A percentile compares a stretch with the other conserved stretches of the same genome.
Conservation (phyloP, 2,329 filamentous ascomycete species). For the Fusarium irregulare region DNA sequence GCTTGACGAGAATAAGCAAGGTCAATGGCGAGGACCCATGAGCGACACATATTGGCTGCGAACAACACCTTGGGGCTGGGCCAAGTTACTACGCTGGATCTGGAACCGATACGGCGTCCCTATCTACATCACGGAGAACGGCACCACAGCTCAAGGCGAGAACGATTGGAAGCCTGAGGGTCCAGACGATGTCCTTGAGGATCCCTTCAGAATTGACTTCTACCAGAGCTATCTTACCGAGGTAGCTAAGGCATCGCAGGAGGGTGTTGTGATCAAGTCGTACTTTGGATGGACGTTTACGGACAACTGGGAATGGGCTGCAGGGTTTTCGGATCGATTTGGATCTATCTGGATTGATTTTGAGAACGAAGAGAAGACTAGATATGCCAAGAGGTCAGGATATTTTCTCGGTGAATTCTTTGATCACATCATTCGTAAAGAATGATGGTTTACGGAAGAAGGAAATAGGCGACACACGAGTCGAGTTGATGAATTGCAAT, state of each 20-base stretch:
- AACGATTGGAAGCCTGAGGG: background rate
- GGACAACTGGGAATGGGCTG: background rate
- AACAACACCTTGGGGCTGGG: background rate
- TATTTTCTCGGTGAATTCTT: background rate
- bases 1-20: background rate
- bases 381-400: background rate
- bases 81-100: background rate
- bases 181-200: background rate
- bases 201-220: background rate
- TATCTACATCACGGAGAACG: background rate
- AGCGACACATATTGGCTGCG: background rate
- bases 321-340: background rate
- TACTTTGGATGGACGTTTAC: background rate
- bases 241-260: background rate
- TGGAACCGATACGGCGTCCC: background rate
- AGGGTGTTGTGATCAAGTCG: background rate
- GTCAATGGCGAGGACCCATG: background rate
- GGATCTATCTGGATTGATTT: background rate
- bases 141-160: background rate
- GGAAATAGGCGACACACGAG: no score
- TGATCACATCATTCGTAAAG: background rate
- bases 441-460: background rate
- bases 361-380: background rate
- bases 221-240: background rate
- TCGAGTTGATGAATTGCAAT: no score